Conservation (phyloP, 495 filamentous ascomycete genomes). For the Bacidia rubella region DNA sequence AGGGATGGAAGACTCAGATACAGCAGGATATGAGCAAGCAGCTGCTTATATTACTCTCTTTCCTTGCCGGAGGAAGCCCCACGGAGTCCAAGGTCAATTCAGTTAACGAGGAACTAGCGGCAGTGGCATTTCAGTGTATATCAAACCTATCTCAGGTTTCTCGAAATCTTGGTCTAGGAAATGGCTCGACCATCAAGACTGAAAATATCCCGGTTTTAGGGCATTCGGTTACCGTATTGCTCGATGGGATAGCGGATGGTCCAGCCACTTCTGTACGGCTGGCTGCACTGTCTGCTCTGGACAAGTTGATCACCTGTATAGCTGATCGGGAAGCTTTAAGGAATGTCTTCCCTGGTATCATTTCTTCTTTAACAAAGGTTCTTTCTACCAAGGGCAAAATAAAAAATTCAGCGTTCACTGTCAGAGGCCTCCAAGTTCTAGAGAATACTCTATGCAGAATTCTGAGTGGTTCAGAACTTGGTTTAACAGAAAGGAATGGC, state of each 20-base stretch:
- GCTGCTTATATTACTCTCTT: constrained; percentile 70
- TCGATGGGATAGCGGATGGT: constrained; percentile 54
- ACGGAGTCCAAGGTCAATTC: constrained; percentile 31
- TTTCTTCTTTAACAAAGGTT: constrained; percentile 66
- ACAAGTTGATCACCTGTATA: constrained; percentile 46
- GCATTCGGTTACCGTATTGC: constrained; percentile 63
- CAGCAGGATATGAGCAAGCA: constrained; percentile 62
- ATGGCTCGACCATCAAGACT: constrained; percentile 32
- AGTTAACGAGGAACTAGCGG: constrained; percentile 53
- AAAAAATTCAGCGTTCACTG: constrained; percentile 51
- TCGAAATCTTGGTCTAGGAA: constrained; percentile 10
- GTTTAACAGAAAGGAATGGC: not conserved
- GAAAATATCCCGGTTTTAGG: constrained; percentile 68
- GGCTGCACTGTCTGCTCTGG: constrained; percentile 50
- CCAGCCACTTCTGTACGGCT: constrained; percentile 49
- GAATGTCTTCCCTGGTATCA: constrained; percentile 76
- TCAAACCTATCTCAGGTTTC: constrained; percentile 34
- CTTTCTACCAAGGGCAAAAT: constrained; percentile 52
- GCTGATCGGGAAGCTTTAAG: constrained; percentile 58
- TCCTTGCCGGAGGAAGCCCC: constrained; percentile 60
- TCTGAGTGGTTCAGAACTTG: constrained; percentile 41
- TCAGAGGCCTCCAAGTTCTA: constrained; percentile 46
- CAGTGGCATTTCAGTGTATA: constrained; percentile 48
- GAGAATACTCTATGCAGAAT: constrained; percentile 45
- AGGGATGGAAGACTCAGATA: constrained; percentile 64